Evolutionary conservation across 208 protist genomes (phyloP).

Genomic region (Leishmania amazonensis): DNA sequence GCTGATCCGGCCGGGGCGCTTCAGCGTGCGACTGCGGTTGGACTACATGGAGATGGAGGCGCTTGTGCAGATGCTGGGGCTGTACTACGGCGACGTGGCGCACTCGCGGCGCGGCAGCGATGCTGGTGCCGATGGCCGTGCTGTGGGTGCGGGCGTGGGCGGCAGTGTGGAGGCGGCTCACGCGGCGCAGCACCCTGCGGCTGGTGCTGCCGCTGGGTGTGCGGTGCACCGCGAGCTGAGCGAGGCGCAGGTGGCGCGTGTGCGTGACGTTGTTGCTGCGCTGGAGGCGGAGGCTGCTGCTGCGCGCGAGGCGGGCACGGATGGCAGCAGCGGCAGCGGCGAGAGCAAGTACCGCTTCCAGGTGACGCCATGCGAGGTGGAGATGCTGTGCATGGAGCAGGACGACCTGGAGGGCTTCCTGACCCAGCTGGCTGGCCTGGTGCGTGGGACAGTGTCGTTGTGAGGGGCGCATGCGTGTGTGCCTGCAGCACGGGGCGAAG

Average conservation of each 20-base stretch:
- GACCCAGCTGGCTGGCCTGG: slow-evolving; percentile 30
- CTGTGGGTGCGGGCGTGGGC: neutral
- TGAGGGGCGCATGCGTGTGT: slow-evolving; percentile 9
- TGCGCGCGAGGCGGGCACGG: neutral
- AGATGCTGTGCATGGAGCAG: slow-evolving; percentile 71
- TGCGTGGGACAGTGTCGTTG: slow-evolving; percentile 30
- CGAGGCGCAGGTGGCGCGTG: slow-evolving; percentile 30
- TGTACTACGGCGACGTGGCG: slow-evolving; percentile 75
- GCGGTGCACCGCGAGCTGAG: slow-evolving; percentile 40
- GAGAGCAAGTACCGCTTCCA: slow-evolving; percentile 36
- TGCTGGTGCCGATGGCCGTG: neutral
- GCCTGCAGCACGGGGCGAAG: neutral
- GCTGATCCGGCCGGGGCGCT: slow-evolving; percentile 86
- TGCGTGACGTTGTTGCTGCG: slow-evolving; percentile 34
- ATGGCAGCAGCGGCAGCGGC: neutral
- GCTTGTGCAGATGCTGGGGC: slow-evolving; percentile 62
- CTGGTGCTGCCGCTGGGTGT: slow-evolving; percentile 31
- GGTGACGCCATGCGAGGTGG: slow-evolving; percentile 73
- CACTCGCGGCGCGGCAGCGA: slow-evolving; percentile 7
- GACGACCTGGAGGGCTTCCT: slow-evolving; percentile 74
- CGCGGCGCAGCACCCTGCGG: slow-evolving; percentile 22
- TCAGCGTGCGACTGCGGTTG: slow-evolving; percentile 69
- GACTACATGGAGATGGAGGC: slow-evolving; percentile 69
- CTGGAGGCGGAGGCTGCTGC: slow-evolving; percentile 27
- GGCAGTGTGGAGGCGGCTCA: slow-evolving; percentile 11